Percentiles rank a stretch among this genome's conserved stretches.
Evolutionary conservation across 495 filamentous ascomycete species (phyloP).

Genomic region (Aspergillus diversus): DNA sequence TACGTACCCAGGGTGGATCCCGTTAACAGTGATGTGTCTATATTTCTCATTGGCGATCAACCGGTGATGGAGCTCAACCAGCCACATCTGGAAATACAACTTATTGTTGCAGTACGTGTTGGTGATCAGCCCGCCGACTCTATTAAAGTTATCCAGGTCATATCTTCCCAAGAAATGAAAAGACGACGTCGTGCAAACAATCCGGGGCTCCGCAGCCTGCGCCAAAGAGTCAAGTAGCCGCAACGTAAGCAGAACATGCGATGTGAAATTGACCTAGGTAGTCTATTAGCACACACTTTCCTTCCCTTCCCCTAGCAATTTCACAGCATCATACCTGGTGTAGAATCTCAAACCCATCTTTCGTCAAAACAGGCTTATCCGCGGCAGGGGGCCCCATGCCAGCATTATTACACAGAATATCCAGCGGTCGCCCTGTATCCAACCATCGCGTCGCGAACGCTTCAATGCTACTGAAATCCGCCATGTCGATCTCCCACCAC

Average conservation of each 20-base stretch:
- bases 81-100: slow-evolving; percentile 31
- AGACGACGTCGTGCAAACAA: slow-evolving; percentile 34
- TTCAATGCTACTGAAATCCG: slow-evolving; percentile 45
- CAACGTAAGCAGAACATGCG: slow-evolving; percentile 31
- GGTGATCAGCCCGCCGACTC: slow-evolving; percentile 1
- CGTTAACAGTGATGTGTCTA: slow-evolving; percentile 32
- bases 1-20: slow-evolving; percentile 31
- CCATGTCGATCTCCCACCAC: slow-evolving; percentile 57
- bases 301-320: too few relatives aligned
- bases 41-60: slow-evolving; percentile 17
- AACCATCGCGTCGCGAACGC: slow-evolving; percentile 41
- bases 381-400: slow-evolving; percentile 15
- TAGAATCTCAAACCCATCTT: slow-evolving; percentile 31
- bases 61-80: slow-evolving; percentile 28
- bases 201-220: slow-evolving; percentile 21
- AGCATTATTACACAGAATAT: slow-evolving; percentile 36
- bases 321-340: slow-evolving; percentile 24
- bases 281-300: too few relatives aligned
- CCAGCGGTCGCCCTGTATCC: slow-evolving; percentile 12
- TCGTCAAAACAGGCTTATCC: slow-evolving; percentile 14
- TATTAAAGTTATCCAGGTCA: slow-evolving; percentile 23
- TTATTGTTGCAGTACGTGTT: slow-evolving; percentile 31
- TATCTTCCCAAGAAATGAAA: slow-evolving; percentile 23
- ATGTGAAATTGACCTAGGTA: slow-evolving; percentile 22
- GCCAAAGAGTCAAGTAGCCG: slow-evolving; percentile 30